Base-by-base conservation (phyloP, 306 rosid genomes). In the Cucurbita maxima region DNA sequence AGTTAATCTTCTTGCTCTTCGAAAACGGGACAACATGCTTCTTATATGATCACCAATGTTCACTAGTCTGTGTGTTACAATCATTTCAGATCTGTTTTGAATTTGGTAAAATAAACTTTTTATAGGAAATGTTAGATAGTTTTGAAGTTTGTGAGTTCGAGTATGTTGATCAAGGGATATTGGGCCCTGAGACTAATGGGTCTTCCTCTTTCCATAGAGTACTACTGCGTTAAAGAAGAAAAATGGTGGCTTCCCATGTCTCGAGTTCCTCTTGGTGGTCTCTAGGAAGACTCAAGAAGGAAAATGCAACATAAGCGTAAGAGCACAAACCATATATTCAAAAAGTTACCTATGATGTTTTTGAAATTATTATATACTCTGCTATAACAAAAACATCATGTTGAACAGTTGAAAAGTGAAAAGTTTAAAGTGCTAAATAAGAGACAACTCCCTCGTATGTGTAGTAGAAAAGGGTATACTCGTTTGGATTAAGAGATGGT, bases 241-340 rank as follows among this genome's bases (percentile, higher is more conserved):
- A 95, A 91, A 72, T 91, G 99, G 97, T 95, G 97, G 99, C 89
- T 95, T 66, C 97, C 97, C 9, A 96, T 91, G 5, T 97, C 97
- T 6, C 87, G 91, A 55, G 96, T 89, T 60, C 97, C 99, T 75
- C 79, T 92, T 5, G 85, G 89, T 14, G 99, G 97, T 55, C 96
- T 95, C 76, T 78, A 82, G 5, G 92, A 91, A 41, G 74, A 83
- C 71, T 62, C 89, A 12, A 88, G 96, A 81, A 91, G 85, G 81
- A 86, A 91, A 55, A 41, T 95, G 85, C 96, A 89, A 82, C 91
- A 95, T 83, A 95, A 88, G 80, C 91, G n/a, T 0, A 96, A 91
- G 75, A 85, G 91, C 81, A 88, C 97, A 0, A 89, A 82, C 82
- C 97, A 95, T 75, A 91, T 95, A 74, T 50, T 89, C 58, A 95